Percentiles rank a stretch among this genome's conserved stretches.
phyloP scores from a whole-genome alignment of 805 yeast species.

The Candida lessepsii region DNA sequence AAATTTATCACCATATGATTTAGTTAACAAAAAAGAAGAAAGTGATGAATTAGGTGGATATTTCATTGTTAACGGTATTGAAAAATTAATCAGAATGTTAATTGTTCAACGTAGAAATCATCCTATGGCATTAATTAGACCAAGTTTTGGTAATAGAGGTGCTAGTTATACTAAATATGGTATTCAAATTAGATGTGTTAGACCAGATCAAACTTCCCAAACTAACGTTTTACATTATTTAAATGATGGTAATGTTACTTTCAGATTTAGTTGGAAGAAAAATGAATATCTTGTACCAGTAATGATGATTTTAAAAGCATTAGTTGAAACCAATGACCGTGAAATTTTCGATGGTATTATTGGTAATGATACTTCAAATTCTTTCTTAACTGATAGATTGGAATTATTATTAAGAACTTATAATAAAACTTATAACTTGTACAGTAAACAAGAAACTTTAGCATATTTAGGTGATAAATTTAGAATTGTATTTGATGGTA shows the following conservation, averaged over 20 bases:
- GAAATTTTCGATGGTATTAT: conserved; percentile 96
- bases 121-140: conserved; percentile 96
- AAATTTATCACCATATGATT: conserved; percentile 75
- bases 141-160: conserved; percentile 93
- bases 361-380: conserved; percentile 81
- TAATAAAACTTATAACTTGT: conserved; percentile 68
- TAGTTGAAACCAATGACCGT: conserved; percentile 86
- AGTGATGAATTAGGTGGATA: conserved; percentile 96
- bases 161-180: conserved; percentile 85
- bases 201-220: conserved; percentile 97
- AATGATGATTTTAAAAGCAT: conserved; percentile 86
- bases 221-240: conserved; percentile 96
- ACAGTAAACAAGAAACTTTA: conserved; percentile 83
- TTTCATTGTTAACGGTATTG: conserved; percentile 94
- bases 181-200: conserved; percentile 88
- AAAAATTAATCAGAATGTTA: conserved; percentile 93
- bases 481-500: conserved; percentile 86
- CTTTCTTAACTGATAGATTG: conserved; percentile 96
- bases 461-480: conserved; percentile 95
- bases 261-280: conserved; percentile 95
- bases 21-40: conserved; percentile 81
- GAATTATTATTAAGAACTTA: conserved; percentile 87
- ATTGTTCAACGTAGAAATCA: conserved; percentile 97
- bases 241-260: conserved; percentile 93
- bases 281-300: conserved; percentile 94